These are phyloP conservation scores for Rosa lucieae DNA, from an alignment of 306 rosid species.

Conservation along the genomic window DNA sequence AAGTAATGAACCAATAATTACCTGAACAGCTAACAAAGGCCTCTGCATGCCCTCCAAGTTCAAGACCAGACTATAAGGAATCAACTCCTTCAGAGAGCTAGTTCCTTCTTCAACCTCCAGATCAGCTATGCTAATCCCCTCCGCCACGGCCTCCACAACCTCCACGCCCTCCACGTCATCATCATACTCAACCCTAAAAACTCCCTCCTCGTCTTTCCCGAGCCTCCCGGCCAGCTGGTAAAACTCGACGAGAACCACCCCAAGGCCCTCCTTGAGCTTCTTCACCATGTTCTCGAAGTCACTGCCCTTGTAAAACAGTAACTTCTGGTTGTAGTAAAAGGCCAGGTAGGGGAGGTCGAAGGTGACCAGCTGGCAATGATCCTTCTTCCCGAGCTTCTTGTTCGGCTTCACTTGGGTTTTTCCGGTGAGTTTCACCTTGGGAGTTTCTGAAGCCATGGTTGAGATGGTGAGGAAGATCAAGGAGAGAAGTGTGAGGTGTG, in stretches of 20 bases:
- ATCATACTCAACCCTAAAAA: constrained; percentile 71
- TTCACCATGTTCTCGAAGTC: constrained; percentile 57
- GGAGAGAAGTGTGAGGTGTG: neutral
- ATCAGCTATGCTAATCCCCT: constrained; percentile 54
- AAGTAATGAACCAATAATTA: constrained; percentile 19
- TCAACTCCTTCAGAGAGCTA: constrained; percentile 50
- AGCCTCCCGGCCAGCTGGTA: constrained; percentile 82
- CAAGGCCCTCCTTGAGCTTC: constrained; percentile 69
- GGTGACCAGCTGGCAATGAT: constrained; percentile 64
- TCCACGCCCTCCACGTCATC: constrained; percentile 76
- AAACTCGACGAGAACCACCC: constrained; percentile 60
- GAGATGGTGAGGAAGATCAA: neutral
- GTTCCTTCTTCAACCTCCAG: constrained; percentile 64
- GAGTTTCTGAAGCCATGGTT: constrained; percentile 44
- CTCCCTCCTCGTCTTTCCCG: constrained; percentile 87
- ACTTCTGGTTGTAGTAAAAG: constrained; percentile 92
- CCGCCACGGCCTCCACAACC: constrained; percentile 60
- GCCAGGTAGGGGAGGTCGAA: constrained; percentile 93
- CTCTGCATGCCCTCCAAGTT: constrained; percentile 85
- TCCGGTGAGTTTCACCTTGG: constrained; percentile 50
- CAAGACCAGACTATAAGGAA: constrained; percentile 63
- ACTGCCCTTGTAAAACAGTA: constrained; percentile 61
- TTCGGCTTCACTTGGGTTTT: constrained; percentile 45
- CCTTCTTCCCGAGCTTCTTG: constrained; percentile 60
- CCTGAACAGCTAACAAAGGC: constrained; percentile 85